Evolutionary conservation across 2,329 filamentous ascomycete genomes (phyloP), one percentile per base, ranked within the genome.

Genomic region (Verticillium nubilum): DNA sequence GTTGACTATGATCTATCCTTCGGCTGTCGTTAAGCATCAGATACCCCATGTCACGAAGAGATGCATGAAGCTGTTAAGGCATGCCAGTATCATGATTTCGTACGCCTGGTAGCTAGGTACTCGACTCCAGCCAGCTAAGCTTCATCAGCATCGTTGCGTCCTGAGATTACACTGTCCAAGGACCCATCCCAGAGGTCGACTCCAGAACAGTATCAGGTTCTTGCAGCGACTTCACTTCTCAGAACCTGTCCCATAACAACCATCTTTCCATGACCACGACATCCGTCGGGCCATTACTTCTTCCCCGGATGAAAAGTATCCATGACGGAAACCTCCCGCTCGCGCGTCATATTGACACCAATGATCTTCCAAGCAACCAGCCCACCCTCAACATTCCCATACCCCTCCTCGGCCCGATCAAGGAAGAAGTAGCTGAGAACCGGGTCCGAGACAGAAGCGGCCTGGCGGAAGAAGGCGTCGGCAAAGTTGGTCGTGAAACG

Each of bases 361-460:
- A 54, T 25, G 19, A 54, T 12, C 52, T 54, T 54, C 52, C 52
- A 54, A 3, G 52, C 52, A 17, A 54, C 13, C 28, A 54, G 9
- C 6, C 52, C 52, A 17, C 27, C 52, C 27, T 54, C 52, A 13
- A 54, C 52, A 17, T 54, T 54, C 17, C 52, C 52, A 27, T 54
- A 54, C 17, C 29, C 13, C 13, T 54, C 52, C 12, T 23, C 52
- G 9, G 52, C 52, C n/a, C 28, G 27, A 23, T 54, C 17, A 17
- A 54, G 52, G 52, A 54, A 54, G 52, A 54, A 54, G 27, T 54
- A 54, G 27, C 52, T 54, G 25, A 54, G 27, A 10, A 54, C 52
- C 9, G 52, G 52, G 52, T 54, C 52, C 3, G 52, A 23, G 52
- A 54, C 52, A 10, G 52, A 27, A 23, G 52, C 27, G 19, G 52